Evolutionary conservation across 192 early-diverging fungal genomes (phyloP).

Genomic region (Coemansia sp.): DNA sequence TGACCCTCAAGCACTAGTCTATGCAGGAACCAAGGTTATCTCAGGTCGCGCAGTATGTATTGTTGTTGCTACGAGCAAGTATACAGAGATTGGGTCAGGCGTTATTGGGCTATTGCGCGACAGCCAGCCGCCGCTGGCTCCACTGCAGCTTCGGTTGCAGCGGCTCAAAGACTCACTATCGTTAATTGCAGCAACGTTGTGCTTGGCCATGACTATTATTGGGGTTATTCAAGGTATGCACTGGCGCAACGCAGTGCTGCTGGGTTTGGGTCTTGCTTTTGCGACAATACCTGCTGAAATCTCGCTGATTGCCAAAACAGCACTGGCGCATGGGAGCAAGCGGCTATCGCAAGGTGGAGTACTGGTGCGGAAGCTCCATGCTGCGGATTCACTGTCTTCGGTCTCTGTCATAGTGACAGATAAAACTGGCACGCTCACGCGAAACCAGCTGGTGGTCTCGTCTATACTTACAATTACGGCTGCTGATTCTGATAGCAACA

Average conservation of each 20-base stretch:
- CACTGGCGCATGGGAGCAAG: conserved; percentile 32
- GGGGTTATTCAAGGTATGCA: conserved; percentile 21
- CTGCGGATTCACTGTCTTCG: conserved; percentile 64
- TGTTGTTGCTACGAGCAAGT: conserved; percentile 32
- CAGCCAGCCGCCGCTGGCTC: conserved; percentile 14
- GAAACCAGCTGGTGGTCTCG: conserved; percentile 60
- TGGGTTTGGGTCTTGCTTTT: conserved; percentile 43
- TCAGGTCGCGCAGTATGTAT: conserved; percentile 33
- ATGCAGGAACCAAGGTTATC: conserved; percentile 37
- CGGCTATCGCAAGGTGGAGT: conserved; percentile 50
- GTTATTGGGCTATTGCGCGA: conserved; percentile 9
- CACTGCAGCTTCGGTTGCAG: conserved; percentile 27
- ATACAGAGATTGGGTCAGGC: conserved; percentile 23
- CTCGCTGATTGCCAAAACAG: conserved; percentile 46
- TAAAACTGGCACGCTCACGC: conserved; percentile 73
- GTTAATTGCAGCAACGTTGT: conserved; percentile 14
- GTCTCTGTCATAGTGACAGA: conserved; percentile 69
- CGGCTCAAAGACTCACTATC: conserved; percentile 24
- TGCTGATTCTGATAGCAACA: conserved; percentile 6
- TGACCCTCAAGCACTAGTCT: conserved; percentile 20
- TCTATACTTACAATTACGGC: conserved; percentile 26
- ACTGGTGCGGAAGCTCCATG: conserved; percentile 63
- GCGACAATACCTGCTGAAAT: conserved; percentile 54
- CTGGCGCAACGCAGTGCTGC: conserved; percentile 39
- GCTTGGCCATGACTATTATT: conserved; percentile 18